Conservation (phyloP, 148 eudicot species). For the Oxyria digyna region DNA sequence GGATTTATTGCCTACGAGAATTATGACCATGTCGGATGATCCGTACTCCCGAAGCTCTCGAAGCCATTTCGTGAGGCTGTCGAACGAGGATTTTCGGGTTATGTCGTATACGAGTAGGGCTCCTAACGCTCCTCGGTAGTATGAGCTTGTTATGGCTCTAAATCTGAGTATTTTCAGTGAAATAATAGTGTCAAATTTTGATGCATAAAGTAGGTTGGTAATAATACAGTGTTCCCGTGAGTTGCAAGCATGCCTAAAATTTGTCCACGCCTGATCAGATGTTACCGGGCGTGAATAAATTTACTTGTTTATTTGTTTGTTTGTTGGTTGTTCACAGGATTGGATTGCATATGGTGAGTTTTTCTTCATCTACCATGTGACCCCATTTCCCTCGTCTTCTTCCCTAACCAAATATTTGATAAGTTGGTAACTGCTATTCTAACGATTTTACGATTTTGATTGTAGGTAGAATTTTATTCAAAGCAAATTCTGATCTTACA, state of each 20-base stretch:
- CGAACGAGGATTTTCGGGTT: not conserved
- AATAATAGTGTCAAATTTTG: too few relatives aligned
- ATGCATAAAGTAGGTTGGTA: not conserved
- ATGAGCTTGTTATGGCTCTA: constrained; percentile 8
- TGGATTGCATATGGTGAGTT: not conserved
- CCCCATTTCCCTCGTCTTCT: not conserved
- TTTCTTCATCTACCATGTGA: not conserved
- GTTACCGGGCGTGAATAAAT: not conserved
- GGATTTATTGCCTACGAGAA: constrained; percentile 17
- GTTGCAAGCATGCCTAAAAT: not conserved
- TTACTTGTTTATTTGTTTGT: not conserved
- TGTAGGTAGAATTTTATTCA: too few relatives aligned
- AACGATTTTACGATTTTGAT: too few relatives aligned
- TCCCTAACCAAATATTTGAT: not conserved
- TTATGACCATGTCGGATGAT: constrained; percentile 13
- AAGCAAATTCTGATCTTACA: too few relatives aligned
- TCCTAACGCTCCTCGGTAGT: constrained; percentile 8
- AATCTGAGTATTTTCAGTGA: too few relatives aligned
- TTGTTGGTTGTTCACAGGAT: constrained; percentile 1
- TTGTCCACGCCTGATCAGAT: not conserved
- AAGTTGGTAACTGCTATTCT: too few relatives aligned
- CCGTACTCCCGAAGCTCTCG: constrained; percentile 10
- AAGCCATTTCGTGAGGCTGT: not conserved
- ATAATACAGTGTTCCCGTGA: not conserved
- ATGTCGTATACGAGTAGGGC: constrained; percentile 6